These are phyloP conservation scores for Teunomyces barrocoloradensis DNA, from an alignment of 805 yeast species.

Conservation along the genomic window DNA sequence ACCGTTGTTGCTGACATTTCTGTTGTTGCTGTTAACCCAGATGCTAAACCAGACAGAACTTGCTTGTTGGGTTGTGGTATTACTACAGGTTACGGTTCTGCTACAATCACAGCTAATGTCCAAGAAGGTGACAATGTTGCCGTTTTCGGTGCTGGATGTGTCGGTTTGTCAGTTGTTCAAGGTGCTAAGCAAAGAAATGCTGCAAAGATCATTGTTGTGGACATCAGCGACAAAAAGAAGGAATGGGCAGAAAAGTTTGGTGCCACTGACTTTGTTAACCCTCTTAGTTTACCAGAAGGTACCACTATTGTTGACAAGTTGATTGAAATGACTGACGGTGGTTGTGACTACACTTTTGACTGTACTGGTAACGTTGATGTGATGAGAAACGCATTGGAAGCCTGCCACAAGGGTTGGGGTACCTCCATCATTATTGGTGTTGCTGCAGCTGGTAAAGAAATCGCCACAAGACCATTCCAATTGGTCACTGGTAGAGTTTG, in stretches of 20 bases:
- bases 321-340: conserved; percentile 93
- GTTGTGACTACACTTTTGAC: conserved; percentile 93
- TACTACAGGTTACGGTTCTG: conserved; percentile 98
- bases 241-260: conserved; percentile 88
- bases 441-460: conserved; percentile 97
- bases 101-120: conserved; percentile 88
- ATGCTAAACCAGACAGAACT: conserved; percentile 81
- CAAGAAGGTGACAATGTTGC: conserved; percentile 92
- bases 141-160: conserved; percentile 97
- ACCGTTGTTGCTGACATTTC: conserved; percentile 98
- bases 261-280: conserved; percentile 93
- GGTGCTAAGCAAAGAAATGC: conserved; percentile 89
- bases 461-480: conserved; percentile 97
- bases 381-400: conserved; percentile 95
- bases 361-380: conserved; percentile 96
- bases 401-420: conserved; percentile 99
- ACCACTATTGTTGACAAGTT: conserved; percentile 74
- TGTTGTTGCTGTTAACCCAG: conserved; percentile 83
- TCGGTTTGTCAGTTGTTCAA: conserved; percentile 93
- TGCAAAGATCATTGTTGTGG: conserved; percentile 77
- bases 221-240: conserved; percentile 79
- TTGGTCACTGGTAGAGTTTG: conserved; percentile 98
- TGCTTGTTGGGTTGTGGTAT: conserved; percentile 98
- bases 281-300: conserved; percentile 71
- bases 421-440: conserved; percentile 93